phyloP scores from a whole-genome alignment of 2,329 filamentous ascomycete genomes.

The Arthrinium phaeospermum region DNA sequence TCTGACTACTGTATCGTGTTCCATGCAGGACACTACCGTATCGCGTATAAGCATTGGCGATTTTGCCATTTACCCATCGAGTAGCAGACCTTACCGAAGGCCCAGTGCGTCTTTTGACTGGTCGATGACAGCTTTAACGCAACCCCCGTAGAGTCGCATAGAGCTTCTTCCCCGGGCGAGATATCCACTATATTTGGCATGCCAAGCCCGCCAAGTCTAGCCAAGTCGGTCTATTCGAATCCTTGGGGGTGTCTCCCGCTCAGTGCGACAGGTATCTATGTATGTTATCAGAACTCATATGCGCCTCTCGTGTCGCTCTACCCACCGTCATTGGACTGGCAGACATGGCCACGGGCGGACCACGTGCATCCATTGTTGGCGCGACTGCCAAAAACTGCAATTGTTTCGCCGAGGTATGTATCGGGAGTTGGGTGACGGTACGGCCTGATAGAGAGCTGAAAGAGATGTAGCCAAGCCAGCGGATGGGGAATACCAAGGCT shows the following conservation, averaged over 20 bases:
- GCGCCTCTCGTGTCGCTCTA: background rate
- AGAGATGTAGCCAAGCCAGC: background rate
- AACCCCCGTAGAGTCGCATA: background rate
- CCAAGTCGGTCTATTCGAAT: conserved; percentile 4
- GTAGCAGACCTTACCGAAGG: background rate
- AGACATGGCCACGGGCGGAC: background rate
- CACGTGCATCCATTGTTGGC: background rate
- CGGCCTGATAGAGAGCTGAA: background rate
- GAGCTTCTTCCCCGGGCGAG: background rate
- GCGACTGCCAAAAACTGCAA: background rate
- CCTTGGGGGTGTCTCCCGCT: background rate
- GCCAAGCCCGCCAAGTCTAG: background rate
- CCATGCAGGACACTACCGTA: background rate
- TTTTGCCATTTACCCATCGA: background rate
- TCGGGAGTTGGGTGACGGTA: background rate
- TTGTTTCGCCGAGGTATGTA: background rate
- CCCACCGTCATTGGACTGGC: background rate
- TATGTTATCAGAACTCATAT: background rate
- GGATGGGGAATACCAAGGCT: conserved; percentile 2
- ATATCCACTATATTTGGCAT: background rate
- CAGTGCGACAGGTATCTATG: background rate
- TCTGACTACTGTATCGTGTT: background rate
- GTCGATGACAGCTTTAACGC: background rate
- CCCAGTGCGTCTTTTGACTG: background rate
- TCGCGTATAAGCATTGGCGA: background rate